Evolutionary conservation across 257 asterid species (phyloP), one percentile per base, ranked within the genome.

Genomic region (Scutellaria barbata): DNA sequence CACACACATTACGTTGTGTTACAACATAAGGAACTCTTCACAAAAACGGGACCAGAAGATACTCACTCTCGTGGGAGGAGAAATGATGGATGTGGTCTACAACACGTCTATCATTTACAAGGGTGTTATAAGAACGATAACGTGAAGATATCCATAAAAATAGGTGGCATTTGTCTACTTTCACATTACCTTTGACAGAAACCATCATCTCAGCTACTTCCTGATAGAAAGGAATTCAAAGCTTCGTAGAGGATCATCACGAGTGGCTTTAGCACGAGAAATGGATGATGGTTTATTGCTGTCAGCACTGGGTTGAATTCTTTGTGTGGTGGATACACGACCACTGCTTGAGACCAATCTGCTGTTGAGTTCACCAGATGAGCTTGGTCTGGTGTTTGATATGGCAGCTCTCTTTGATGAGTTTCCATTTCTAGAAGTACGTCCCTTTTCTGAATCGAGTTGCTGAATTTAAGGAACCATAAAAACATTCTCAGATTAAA

Each of bases 241-340:
- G 92, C 97, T 94, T 45, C 95, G 90, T 43, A 94, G 86, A 74
- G 97, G 89, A 68, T 94, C 96, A 40, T 87, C 92, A 0, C 95
- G 93, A 45, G 84, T 66, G 65, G 90, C 92, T 75, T 85, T 88
- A 30, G 85, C 68, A 10, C 96, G 96, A 47, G 90, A 69, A 43
- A 84, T 84, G 1, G 95, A 77, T 10, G 94, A 75, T 39, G 89
- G 81, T 60, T 82, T 89, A 16, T 84, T 45, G 48, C 83, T 45
- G 45, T 89, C 96, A 17, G 53, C 39, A 9, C 85, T 84, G 4
- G 91, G 76, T 57, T 82, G 95, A 25, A 80, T 46, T 82, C 96
- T 89, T 18, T 88, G 92, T 3, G 90, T 74, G 40, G 96, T 80
- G 7, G 94, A 81, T 10, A 80, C 4, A 25, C 86, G 90, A 25